Evolutionary conservation across 495 filamentous ascomycete species (phyloP).

Genomic region (Neurospora hispaniola): DNA sequence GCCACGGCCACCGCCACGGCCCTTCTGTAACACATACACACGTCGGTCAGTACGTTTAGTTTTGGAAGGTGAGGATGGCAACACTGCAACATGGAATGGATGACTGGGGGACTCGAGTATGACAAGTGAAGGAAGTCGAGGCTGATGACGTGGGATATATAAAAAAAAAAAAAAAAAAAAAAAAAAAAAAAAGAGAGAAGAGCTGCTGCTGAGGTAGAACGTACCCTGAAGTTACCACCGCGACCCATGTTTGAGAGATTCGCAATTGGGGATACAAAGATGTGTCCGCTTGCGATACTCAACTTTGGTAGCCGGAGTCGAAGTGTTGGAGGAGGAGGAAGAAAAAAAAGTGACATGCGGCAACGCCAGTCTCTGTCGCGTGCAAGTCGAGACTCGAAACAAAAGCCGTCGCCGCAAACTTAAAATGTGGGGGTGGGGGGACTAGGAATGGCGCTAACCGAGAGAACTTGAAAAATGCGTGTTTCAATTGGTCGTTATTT

Average conservation of each 20-base stretch:
- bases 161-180: background rate
- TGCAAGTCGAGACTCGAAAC: conserved; percentile 12
- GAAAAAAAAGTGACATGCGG: conserved; percentile 5
- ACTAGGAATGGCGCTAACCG: background rate
- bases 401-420: conserved; percentile 1
- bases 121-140: background rate
- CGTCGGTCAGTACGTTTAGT: background rate
- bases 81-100: background rate
- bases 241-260: conserved; percentile 7
- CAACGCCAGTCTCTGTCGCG: conserved; percentile 1
- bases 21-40: background rate
- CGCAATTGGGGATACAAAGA: conserved; percentile 1
- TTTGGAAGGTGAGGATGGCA: background rate
- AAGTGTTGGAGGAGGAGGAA: conserved; percentile 1
- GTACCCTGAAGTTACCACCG: conserved; percentile 10
- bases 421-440: conserved; percentile 14
- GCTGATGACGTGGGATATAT: background rate
- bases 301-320: conserved; percentile 6
- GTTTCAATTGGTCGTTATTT: background rate
- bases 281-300: conserved; percentile 3
- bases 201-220: background rate
- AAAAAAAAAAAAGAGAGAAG: background rate
- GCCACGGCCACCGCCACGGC: conserved; percentile 10
- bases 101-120: background rate
- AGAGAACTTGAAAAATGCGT: background rate